Percentiles rank a stretch among this genome's conserved stretches.
These are phyloP conservation scores for Tarenaya hassleriana DNA, from an alignment of 345 rosid genomes.

Conservation along the genomic window DNA sequence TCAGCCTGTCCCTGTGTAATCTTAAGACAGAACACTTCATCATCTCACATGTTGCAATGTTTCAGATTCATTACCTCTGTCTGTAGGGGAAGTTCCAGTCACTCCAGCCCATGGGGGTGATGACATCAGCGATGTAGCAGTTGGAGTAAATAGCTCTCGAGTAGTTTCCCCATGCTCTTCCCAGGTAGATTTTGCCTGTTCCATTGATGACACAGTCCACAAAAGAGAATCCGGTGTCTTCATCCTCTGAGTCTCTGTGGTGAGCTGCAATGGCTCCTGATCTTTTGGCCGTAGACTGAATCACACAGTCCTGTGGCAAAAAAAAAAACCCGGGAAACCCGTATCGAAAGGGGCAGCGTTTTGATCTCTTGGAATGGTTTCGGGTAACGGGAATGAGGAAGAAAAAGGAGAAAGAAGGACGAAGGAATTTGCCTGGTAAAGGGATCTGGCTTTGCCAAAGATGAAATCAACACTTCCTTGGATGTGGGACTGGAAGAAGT, in stretches of 20 bases:
- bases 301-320: constrained; percentile 49
- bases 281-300: constrained; percentile 56
- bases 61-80: constrained; percentile 38
- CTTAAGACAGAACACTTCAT: too few relatives aligned
- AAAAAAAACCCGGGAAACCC: background rate
- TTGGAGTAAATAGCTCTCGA: constrained; percentile 68
- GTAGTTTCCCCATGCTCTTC: constrained; percentile 93
- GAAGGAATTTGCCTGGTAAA: constrained; percentile 51
- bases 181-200: constrained; percentile 63
- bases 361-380: background rate
- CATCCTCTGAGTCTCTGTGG: constrained; percentile 55
- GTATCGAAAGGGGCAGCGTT: background rate
- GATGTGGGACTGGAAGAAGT: constrained; percentile 58
- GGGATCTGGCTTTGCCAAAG: constrained; percentile 71
- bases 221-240: constrained; percentile 78
- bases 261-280: constrained; percentile 84
- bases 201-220: constrained; percentile 64
- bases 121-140: constrained; percentile 53
- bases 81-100: constrained; percentile 62
- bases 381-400: background rate
- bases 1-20: too few relatives aligned
- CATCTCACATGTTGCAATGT: too few relatives aligned
- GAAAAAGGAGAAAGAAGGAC: background rate
- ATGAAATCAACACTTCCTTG: constrained; percentile 83
- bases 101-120: constrained; percentile 73